These are phyloP conservation scores for Lycium barbarum DNA, from an alignment of 257 asterid genomes.

Conservation along the genomic window DNA sequence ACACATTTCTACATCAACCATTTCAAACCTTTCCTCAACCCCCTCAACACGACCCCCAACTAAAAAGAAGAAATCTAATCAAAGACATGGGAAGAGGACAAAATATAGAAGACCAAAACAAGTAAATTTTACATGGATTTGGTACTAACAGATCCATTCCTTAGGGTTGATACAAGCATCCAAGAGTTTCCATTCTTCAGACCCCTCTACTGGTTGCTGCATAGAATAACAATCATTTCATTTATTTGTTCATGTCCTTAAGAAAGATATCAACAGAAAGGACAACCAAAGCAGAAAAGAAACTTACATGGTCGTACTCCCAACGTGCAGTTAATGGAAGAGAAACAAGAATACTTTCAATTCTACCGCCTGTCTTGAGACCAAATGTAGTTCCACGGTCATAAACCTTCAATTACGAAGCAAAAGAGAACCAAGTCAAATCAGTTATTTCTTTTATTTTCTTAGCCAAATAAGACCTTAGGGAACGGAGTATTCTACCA, in stretches of 20 bases:
- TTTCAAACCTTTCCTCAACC: neutral
- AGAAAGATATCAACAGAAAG: neutral
- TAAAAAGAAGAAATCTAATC: neutral
- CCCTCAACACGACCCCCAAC: neutral
- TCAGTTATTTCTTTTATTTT: neutral
- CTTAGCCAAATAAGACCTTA: neutral
- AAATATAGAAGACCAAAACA: neutral
- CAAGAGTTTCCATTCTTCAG: constrained; percentile 93
- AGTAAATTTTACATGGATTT: neutral
- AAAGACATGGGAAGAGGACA: neutral
- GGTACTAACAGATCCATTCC: constrained; percentile 72
- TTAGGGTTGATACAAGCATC: constrained; percentile 98
- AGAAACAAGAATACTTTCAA: constrained; percentile 97
- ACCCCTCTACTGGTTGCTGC: constrained; percentile 97
- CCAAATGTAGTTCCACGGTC: constrained; percentile 99
- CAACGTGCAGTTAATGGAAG: constrained; percentile 95
- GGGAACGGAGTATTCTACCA: constrained; percentile 56
- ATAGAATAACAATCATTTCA: constrained; percentile 27
- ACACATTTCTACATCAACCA: neutral
- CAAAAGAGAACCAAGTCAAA: neutral
- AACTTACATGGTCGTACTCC: constrained; percentile 93
- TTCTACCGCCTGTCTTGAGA: constrained; percentile 98
- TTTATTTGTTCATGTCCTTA: neutral
- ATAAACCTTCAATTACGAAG: constrained; percentile 65
- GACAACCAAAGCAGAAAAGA: neutral